Evolutionary conservation across 441 rosid species (phyloP), one percentile per base, ranked within the genome.

Genomic region (Eruca vesicaria): DNA sequence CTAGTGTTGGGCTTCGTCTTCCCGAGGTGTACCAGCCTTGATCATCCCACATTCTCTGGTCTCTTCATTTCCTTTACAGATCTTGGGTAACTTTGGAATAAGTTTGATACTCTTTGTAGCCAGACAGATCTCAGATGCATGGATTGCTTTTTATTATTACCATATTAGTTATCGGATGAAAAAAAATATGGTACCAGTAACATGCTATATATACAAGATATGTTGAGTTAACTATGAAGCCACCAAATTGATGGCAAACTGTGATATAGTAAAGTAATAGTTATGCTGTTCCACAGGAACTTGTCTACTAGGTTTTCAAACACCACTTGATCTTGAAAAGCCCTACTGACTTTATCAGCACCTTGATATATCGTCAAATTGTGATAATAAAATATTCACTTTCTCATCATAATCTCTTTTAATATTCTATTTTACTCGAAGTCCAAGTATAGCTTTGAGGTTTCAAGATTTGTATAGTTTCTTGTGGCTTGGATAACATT

Each of bases 1-100:
- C 80, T 1, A 93, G 97, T 78, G 97, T 95, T 32, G 97, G 99
- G 33, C 97, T 93, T 83, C 88, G 77, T 70, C 98, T 96, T 79
- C 97, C 97, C 43, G 82, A 83, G 55, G 83, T 81, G 43, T 81
- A 82, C 80, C 73, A 77, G 69, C 63, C 85, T 66, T 81, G 75
- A 90, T 50, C 33, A 58, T 63, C 3, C 14, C 19, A 31, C 26
- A 19, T 9, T 68, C 18, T 20, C 56, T 50, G 21, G 56, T 50
- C 18, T 50, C 56, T 38, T 38, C 15, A 48, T 7, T 48, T 48
- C 21, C 21, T 60, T 67, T 45, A 68, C 43, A 50, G 21, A 50
- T 74, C 9, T 33, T 61, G 41, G 31, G 36, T 35, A 3, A 32
- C 4, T 58, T 59, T 67, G 63, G 50, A 69, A 29, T 69, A 38